These are phyloP conservation scores for Polyrhizophydium stewartii DNA, from an alignment of 371 early-diverging fungal genomes.

Conservation along the genomic window DNA sequence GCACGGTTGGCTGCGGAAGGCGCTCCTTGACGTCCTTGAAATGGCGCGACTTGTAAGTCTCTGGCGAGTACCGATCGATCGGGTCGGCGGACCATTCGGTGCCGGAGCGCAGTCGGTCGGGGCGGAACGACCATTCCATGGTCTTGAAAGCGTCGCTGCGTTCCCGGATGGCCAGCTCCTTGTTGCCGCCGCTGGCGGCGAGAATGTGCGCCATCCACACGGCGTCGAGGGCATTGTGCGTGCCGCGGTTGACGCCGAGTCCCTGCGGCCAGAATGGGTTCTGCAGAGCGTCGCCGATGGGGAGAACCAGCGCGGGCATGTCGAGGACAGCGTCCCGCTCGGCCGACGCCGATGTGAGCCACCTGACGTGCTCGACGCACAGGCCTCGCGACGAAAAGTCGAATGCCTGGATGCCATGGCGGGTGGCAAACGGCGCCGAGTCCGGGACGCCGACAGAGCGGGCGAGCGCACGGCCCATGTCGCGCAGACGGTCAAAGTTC, in stretches of 20 bases:
- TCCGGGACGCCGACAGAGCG: conserved; percentile 20
- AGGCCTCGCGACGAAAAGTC: conserved; percentile 32
- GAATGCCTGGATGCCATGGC: conserved; percentile 37
- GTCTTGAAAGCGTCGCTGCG: conserved; percentile 13
- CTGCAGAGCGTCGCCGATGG: conserved; percentile 38
- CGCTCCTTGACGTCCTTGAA: too few species aligned
- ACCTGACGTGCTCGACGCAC: conserved; percentile 15
- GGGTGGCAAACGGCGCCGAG: conserved; percentile 14
- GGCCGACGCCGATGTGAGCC: not conserved
- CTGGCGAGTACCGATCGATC: too few species aligned
- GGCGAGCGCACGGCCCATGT: conserved; percentile 25
- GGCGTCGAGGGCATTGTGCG: conserved; percentile 33
- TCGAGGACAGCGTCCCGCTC: not conserved
- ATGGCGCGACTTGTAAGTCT: too few species aligned
- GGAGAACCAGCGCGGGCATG: conserved; percentile 13
- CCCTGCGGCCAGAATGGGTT: conserved; percentile 46
- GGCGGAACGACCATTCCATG: conserved; percentile 23
- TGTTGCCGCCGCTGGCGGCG: not conserved
- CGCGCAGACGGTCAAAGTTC: conserved; percentile 22
- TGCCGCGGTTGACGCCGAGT: conserved; percentile 39
- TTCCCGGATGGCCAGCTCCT: conserved; percentile 11
- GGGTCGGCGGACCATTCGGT: too few species aligned
- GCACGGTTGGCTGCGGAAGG: too few species aligned
- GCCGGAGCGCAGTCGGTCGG: too few species aligned
- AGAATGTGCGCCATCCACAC: conserved; percentile 20